Evolutionary conservation across 2,329 filamentous ascomycete genomes (phyloP), one percentile per base, ranked within the genome.

Genomic region (Gliomastix tumulicola): DNA sequence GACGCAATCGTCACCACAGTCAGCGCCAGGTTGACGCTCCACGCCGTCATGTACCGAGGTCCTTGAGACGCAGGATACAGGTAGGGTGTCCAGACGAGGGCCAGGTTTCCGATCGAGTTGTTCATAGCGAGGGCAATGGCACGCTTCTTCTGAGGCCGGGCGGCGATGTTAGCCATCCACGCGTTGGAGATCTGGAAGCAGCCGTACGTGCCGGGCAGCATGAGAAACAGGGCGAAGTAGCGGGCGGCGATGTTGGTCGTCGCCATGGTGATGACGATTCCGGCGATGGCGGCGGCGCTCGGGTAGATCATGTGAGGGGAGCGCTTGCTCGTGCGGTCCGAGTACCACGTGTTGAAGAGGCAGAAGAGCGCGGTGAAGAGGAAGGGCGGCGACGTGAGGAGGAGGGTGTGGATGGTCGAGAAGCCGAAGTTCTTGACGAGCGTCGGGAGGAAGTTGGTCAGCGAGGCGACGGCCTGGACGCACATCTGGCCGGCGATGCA

Each of bases 381-480:
- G 32, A 52, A 56, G 1, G 53, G 53, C 13, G 52, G 53, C 3
- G 51, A 43, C 4, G 51, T 53, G 3, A 55, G 37, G 7, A 56
- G 47, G 1, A 54, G 44, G 1, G 53, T 55, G 10, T 52, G 30
- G 28, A 48, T 47, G 13, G 46, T 50, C n/a, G 32, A 36, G 38
- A 41, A 55, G 3, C 53, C 53, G 30, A 56, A 50, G 20, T 42
- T 49, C 19, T 45, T 43, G 25, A 56, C 53, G 11, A 56, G 43
- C 2, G 52, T 53, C 8, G 54, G 54, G 9, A 56, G 42, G 39
- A 56, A 56, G 41, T 54, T 56, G 32, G 52, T 54, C 9, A 56
- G 38, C 6, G 52, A 51, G 4, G 51, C 51, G 5, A 49, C 50
- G 4, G 52, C 49, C 37, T 55, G 49, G 9, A 55, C 32, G 19